These are phyloP conservation scores for Cordia subcordata DNA, from an alignment of 257 asterid genomes.

Conservation along the genomic window DNA sequence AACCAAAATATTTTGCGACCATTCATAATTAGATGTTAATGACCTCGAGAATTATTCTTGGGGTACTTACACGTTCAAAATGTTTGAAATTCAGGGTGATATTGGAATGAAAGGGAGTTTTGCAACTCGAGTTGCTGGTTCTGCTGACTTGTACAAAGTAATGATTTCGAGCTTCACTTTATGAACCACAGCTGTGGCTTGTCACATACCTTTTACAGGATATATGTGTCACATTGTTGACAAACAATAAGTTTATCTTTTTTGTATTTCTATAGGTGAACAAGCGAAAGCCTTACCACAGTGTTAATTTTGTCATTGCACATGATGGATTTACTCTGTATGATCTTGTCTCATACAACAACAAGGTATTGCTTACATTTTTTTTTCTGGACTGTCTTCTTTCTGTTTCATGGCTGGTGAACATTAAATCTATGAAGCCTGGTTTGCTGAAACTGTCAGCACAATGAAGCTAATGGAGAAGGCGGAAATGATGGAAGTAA, in stretches of 20 bases:
- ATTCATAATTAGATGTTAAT: neutral
- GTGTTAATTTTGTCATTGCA: constrained; percentile 84
- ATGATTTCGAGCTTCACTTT: constrained; percentile 13
- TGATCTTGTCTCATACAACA: constrained; percentile 91
- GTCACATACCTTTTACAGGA: neutral
- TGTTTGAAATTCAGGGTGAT: constrained; percentile 58
- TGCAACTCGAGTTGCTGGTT: constrained; percentile 83
- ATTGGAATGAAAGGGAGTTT: constrained; percentile 80
- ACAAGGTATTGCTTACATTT: constrained; percentile 51
- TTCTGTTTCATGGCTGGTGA: neutral
- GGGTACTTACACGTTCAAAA: neutral
- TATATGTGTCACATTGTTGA: too few relatives aligned
- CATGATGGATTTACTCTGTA: constrained; percentile 93
- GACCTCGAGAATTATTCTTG: neutral
- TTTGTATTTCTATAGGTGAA: constrained; percentile 48
- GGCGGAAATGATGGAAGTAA: constrained; percentile 94
- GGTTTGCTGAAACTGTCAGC: constrained; percentile 43
- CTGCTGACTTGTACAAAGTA: constrained; percentile 88
- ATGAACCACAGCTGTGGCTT: neutral
- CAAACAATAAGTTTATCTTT: constrained; percentile 5
- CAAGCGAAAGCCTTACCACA: constrained; percentile 83
- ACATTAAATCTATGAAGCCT: constrained; percentile 5
- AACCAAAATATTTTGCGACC: neutral
- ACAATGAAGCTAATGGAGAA: constrained; percentile 94
- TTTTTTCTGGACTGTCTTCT: constrained; percentile 7